Percentiles rank a stretch among this genome's conserved stretches.
These are phyloP conservation scores for Fusarium sp. DNA, from an alignment of 2,329 filamentous ascomycete species.

Conservation along the genomic window DNA sequence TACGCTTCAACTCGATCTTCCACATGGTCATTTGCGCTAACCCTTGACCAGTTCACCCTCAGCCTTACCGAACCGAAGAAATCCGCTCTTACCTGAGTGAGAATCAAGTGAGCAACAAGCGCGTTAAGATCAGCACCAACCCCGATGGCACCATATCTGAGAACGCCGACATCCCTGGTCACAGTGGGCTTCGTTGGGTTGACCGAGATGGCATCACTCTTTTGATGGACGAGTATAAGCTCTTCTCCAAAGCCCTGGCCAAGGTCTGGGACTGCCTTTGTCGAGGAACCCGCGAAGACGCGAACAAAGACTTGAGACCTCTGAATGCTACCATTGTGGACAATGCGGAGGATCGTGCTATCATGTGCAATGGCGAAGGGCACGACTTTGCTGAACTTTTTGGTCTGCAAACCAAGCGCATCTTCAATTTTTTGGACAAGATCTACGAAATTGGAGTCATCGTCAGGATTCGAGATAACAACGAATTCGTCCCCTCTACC, in stretches of 20 bases:
- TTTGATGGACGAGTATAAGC: slow-evolving; percentile 45
- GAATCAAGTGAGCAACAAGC: slow-evolving; percentile 48
- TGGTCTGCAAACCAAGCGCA: slow-evolving; percentile 37
- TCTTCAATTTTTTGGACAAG: slow-evolving; percentile 41
- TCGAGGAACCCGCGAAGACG: slow-evolving; percentile 35
- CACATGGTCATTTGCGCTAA: slow-evolving; percentile 1
- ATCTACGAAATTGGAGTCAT: slow-evolving; percentile 51
- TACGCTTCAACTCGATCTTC: slow-evolving; percentile 22
- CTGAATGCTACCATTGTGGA: slow-evolving; percentile 43
- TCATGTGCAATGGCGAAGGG: slow-evolving; percentile 23
- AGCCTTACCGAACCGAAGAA: slow-evolving; percentile 47
- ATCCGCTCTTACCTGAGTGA: slow-evolving; percentile 42
- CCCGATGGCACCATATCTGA: slow-evolving; percentile 15
- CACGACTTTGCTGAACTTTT: slow-evolving; percentile 46
- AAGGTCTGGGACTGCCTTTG: slow-evolving; percentile 42
- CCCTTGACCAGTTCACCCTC: slow-evolving; percentile 42
- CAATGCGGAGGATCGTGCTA: slow-evolving; percentile 38
- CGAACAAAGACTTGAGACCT: slow-evolving; percentile 48
- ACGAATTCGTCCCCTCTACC: slow-evolving; percentile 44
- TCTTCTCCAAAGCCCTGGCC: slow-evolving; percentile 43
- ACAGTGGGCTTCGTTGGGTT: slow-evolving; percentile 46
- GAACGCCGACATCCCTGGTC: background rate
- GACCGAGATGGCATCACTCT: slow-evolving; percentile 42
- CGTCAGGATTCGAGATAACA: slow-evolving; percentile 46
- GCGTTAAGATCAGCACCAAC: slow-evolving; percentile 44